Conservation (phyloP, 106 monocot genomes). For the Dendrobium nobile region DNA sequence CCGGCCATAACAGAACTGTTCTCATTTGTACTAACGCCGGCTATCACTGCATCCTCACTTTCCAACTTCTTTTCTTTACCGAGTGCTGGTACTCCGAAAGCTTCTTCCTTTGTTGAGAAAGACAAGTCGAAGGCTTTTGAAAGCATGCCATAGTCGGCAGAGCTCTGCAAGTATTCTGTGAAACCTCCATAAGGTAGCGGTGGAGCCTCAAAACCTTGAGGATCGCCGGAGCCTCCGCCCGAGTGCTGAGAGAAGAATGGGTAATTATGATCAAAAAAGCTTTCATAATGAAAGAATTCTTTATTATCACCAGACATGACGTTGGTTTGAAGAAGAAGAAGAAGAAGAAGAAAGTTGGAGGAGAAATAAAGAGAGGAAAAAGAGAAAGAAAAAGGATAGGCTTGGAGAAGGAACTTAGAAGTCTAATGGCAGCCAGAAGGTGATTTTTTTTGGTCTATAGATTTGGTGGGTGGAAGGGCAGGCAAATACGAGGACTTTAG, state of each 20-base stretch:
- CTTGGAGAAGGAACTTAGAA: background rate
- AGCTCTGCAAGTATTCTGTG: background rate
- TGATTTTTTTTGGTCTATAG: background rate
- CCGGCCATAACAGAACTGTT: too few relatives aligned
- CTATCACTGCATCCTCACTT: background rate
- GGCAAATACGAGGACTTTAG: background rate
- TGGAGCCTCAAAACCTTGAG: background rate
- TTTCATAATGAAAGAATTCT: background rate
- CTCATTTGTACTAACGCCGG: too few relatives aligned
- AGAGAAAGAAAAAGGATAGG: background rate
- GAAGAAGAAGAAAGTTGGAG: background rate
- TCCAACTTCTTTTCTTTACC: background rate
- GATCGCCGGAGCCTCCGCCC: background rate
- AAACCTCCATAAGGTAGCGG: background rate
- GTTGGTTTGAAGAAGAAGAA: background rate
- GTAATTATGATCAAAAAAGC: background rate
- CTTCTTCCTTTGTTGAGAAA: background rate
- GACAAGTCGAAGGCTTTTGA: background rate
- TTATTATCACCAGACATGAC: conserved; percentile 3
- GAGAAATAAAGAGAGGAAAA: background rate
- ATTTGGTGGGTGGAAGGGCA: background rate
- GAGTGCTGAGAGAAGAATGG: background rate
- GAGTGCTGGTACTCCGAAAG: too few relatives aligned
- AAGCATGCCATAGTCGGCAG: background rate
- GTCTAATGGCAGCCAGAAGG: background rate